Evolutionary conservation across 2,329 filamentous ascomycete genomes (phyloP).

Genomic region (Verticillium nonalfalfae): DNA sequence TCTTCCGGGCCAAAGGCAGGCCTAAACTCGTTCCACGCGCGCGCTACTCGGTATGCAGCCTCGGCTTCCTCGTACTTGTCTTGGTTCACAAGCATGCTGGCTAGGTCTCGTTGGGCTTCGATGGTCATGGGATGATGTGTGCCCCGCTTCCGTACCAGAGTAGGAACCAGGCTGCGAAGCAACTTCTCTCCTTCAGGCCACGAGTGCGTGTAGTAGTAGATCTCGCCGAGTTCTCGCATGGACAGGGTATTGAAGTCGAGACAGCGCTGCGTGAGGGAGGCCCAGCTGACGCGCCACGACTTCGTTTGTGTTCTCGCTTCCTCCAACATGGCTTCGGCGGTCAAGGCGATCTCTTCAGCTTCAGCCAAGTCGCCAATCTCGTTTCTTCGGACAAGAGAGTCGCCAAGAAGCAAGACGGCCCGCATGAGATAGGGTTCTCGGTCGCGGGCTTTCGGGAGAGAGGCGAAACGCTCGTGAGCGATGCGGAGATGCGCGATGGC

Average conservation of each 20-base stretch:
- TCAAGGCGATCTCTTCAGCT: slow-evolving; percentile 7
- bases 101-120: slow-evolving; percentile 12
- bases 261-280: slow-evolving; percentile 1
- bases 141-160: slow-evolving; percentile 7
- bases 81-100: slow-evolving; percentile 13
- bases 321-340: slow-evolving; percentile 8
- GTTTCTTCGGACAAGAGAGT: slow-evolving; percentile 12
- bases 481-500: slow-evolving; percentile 9
- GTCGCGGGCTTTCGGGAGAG: slow-evolving; percentile 7
- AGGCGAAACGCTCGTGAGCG: slow-evolving; percentile 8
- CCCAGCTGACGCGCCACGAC: background rate
- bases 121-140: slow-evolving; percentile 12
- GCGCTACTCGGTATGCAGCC: slow-evolving; percentile 10
- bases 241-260: slow-evolving; percentile 13
- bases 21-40: slow-evolving; percentile 10
- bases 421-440: slow-evolving; percentile 12
- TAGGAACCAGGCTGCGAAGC: slow-evolving; percentile 11
- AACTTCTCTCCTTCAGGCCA: slow-evolving; percentile 13
- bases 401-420: slow-evolving; percentile 12
- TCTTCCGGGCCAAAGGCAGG: slow-evolving; percentile 12
- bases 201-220: slow-evolving; percentile 14
- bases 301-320: background rate
- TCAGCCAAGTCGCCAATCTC: slow-evolving; percentile 9
- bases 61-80: slow-evolving; percentile 11
- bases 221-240: slow-evolving; percentile 14